Evolutionary conservation across 208 protist species (phyloP).

Genomic region (Naegleria fowleri): DNA sequence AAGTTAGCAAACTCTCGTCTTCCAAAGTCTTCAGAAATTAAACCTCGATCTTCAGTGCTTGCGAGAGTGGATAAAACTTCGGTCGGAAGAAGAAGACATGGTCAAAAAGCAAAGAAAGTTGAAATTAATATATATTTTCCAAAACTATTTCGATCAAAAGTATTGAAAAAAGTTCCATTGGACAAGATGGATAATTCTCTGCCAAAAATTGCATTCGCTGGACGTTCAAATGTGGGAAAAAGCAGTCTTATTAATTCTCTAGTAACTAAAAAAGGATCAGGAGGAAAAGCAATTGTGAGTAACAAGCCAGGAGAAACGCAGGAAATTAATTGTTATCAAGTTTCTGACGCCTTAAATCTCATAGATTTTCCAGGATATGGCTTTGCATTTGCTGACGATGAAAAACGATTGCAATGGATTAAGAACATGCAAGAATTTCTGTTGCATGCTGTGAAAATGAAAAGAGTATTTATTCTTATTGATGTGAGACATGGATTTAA

Average conservation of each 20-base stretch:
- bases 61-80: neutral
- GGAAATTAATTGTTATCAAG: neutral
- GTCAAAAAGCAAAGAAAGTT: neutral
- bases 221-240: conserved; percentile 26
- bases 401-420: neutral
- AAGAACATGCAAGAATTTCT: neutral
- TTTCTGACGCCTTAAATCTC: neutral
- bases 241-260: conserved; percentile 18
- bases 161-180: neutral
- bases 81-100: neutral
- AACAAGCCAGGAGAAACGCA: conserved; percentile 6
- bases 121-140: neutral
- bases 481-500: conserved; percentile 19
- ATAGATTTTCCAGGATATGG: conserved; percentile 26
- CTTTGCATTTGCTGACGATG: conserved; percentile 17
- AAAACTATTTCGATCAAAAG: neutral
- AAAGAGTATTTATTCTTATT: conserved; percentile 12
- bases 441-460: neutral
- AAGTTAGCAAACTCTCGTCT: neutral
- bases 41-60: neutral
- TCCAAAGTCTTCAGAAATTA: neutral
- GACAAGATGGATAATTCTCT: neutral
- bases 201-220: conserved; percentile 12
- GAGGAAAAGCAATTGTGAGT: neutral
- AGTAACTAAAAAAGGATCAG: neutral